Base-by-base conservation (phyloP, 1,139 yeast genomes). In the Candida sanyaensis region DNA sequence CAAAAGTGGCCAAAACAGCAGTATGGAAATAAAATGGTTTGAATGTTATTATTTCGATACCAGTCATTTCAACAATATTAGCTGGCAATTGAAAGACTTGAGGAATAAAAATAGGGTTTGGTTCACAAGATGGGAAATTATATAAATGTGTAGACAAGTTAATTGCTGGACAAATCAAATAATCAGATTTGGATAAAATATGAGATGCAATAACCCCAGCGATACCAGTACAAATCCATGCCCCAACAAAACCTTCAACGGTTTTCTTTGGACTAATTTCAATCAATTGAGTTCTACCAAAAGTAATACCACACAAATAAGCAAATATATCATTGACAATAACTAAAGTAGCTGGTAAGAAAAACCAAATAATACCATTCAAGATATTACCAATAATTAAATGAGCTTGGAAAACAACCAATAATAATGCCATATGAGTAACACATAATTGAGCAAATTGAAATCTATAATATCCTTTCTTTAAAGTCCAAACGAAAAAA, bases 191-290 rank as follows among this genome's bases (percentile, higher is more conserved):
- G 38, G 88, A 75, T 54, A 91, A 74, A 44, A 86, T 61, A 55
- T 79, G 80, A 3, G 96, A 79, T 48, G 91, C 77, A 9, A 84
- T 45, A 38, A 88, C 69, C 2, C 95, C 91, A 51, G 89, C 84
- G 43, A 88, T 53, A 6, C 89, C 84, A 10, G 99, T 93, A 65
- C 96, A 92, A 44, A 90, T 70, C 99, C 99, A 93, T 23, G 98
- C 99, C 46, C 99, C 99, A 42, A 92, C 71, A 63, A 93, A 93
- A 2, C 99, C 99, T 70, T 93, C 99, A 27, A 92, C 92, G 1
- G 99, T 93, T 71, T 93, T 93, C 68, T 93, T 93, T 45, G 99
- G 99, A 12, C 97, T 89, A 55, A 93, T 89, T 49, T 88, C 92
- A 60, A 95, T 90, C 61, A 93, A 81, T 63, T 89, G 97, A 43